Evolutionary conservation across 2,329 filamentous ascomycete species (phyloP), one percentile per base, ranked within the genome.

Genomic region (Davidsoniella eucalypti): DNA sequence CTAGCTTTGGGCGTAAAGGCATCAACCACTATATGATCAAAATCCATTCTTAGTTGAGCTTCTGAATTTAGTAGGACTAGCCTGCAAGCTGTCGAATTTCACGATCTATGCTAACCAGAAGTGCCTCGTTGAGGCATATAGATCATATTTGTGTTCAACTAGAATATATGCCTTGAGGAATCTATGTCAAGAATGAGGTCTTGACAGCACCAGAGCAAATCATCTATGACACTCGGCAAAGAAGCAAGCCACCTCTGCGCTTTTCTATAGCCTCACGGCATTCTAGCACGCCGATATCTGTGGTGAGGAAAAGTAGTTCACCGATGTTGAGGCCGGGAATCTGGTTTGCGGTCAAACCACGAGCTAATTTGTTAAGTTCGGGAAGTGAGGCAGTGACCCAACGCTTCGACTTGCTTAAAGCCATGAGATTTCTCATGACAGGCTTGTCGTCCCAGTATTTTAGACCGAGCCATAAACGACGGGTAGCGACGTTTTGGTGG

Each of bases 381-480:
- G 67, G 55, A 21, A 81, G 70, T 47, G 78, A 71, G 54, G 86
- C 70, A 57, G 73, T 82, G 61, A 93, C 74, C 57, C 78, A 66
- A 56, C 86, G 73, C 59, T 76, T 88, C 8, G 87, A 83, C 64
- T 81, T 90, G 60, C 76, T 82, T 54, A 94, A 69, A 60, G 82
- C 63, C 45, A 65, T 64, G 59, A 90, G 72, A 56, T 76, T 72
- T 55, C 70, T 71, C 57, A 95, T 67, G 18, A 94, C 87, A 5
- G 88, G 86, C 64, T 80, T 72, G 61, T 83, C 83, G 57, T 87
- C 79, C 76, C 77, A 85, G 73, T 94, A 94, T 69, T 94, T 94
- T 59, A 94, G 69, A 1, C 87, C 87, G 10, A 95, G 66, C 88
- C 88, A 95, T 56, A 95, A 68, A 54, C 88, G 73, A 61, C 85